Base-by-base conservation (phyloP, 179 eudicot genomes). In the Corrigiola litoralis region DNA sequence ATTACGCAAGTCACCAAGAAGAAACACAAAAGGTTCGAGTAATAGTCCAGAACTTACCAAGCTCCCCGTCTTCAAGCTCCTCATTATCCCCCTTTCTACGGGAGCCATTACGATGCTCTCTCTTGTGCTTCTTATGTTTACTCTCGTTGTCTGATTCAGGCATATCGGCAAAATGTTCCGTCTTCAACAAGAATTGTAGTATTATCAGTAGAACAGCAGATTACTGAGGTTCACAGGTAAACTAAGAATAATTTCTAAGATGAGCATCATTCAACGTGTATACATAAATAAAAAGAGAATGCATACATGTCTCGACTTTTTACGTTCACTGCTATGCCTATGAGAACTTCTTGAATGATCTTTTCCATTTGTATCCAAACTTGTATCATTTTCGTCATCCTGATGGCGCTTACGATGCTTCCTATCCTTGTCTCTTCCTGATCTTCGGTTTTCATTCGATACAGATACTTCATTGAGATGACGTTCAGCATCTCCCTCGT, bases 361-460 rank as follows among this genome's bases (percentile, higher is more conserved):
- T 66, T 71, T 84, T 63, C 79, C 87, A 46, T 68, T 71, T 67
- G 77, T 89, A 63, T 77, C 89, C 21, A 72, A 74, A 75, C 78
- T 78, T 51, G 66, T 47, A 58, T 80, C 85, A 31, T 88, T 85
- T 57, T 73, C 79, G 58, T 72, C 80, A 69, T 73, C 83, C n/a
- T 58, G 67, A 63, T 79, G 78, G 54, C 81, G 80, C 70, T 82
- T 85, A 48, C 77, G 80, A 62, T 80, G 88, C 68, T 73, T 91
- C 78, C 67, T 86, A 47, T 81, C 89, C 80, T 79, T 84, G 58
- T 84, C 90, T 75, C 76, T 88, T 77, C 81, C 87, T 9, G 83
- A 80, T 49, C 71, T 83, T 73, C 68, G 70, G 67, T 49, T 60
- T 59, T 81, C 89, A 63, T 72, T 83, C 29, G 71, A 59, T 52